Conservation (phyloP, 2,329 filamentous ascomycete species). For the Talaromyces sp. region DNA sequence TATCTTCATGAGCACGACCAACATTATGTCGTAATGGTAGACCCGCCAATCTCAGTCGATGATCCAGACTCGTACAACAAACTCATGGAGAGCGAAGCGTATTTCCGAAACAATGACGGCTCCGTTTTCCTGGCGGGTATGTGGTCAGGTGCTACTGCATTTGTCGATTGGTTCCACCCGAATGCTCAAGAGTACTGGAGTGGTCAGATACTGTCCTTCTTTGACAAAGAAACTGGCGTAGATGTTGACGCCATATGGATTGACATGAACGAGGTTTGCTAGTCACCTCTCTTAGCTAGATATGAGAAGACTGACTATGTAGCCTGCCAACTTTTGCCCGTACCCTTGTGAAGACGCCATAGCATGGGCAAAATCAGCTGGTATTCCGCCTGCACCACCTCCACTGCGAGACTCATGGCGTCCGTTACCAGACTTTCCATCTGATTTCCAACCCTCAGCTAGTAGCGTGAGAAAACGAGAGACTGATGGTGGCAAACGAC, state of each 20-base stretch:
- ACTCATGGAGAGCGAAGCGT: constrained; percentile 28
- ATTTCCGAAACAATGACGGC: constrained; percentile 55
- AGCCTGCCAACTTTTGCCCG: constrained; percentile 45
- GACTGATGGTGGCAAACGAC: constrained; percentile 14
- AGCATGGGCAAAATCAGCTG: constrained; percentile 43
- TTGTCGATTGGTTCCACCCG: constrained; percentile 71
- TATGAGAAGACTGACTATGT: neutral
- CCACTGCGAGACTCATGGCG: constrained; percentile 59
- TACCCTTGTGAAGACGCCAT: constrained; percentile 52
- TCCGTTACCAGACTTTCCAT: constrained; percentile 63
- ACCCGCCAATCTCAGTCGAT: constrained; percentile 53
- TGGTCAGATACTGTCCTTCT: constrained; percentile 60
- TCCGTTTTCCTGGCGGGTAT: constrained; percentile 59
- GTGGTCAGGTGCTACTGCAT: constrained; percentile 69
- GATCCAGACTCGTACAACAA: constrained; percentile 33
- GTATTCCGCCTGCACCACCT: constrained; percentile 54
- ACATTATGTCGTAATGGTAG: constrained; percentile 73
- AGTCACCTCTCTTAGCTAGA: too few relatives aligned
- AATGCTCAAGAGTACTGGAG: constrained; percentile 65
- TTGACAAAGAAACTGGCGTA: constrained; percentile 58
- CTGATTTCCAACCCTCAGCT: constrained; percentile 56
- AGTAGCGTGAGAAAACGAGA: constrained; percentile 6
- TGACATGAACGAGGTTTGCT: constrained; percentile 56
- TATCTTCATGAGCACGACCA: constrained; percentile 63
- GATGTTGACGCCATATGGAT: constrained; percentile 77